Percentiles rank a stretch among this genome's conserved stretches.
phyloP scores from a whole-genome alignment of 345 rosid genomes.

The Rhizophora apiculata region DNA sequence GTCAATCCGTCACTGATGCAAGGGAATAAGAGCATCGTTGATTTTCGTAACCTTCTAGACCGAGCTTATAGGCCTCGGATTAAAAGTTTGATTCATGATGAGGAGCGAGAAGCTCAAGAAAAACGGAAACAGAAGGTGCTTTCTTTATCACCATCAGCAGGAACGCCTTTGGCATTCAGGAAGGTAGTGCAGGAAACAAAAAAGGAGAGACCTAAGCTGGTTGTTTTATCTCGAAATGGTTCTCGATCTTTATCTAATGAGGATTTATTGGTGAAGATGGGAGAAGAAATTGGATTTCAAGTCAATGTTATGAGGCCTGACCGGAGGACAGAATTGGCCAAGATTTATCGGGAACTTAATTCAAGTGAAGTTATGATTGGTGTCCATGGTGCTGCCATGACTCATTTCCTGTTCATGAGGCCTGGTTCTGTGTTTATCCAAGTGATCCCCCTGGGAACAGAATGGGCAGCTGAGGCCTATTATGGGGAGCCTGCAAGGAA shows the following conservation, averaged over 20 bases:
- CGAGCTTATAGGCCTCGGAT: conserved; percentile 55
- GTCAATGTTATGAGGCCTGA: conserved; percentile 59
- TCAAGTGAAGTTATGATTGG: conserved; percentile 78
- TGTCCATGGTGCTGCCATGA: conserved; percentile 94
- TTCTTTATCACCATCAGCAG: conserved; percentile 23
- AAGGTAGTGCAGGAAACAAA: conserved; percentile 9
- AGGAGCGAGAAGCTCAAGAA: conserved; percentile 37
- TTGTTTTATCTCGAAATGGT: conserved; percentile 58
- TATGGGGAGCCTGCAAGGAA: conserved; percentile 76
- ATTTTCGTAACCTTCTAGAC: conserved; percentile 59
- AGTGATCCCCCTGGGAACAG: conserved; percentile 75
- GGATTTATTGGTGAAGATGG: conserved; percentile 49
- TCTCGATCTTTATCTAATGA: conserved; percentile 68
- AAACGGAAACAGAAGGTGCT: conserved; percentile 25
- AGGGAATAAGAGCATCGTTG: conserved; percentile 44
- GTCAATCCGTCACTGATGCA: conserved; percentile 46
- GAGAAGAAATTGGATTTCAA: conserved; percentile 53
- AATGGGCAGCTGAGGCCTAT: conserved; percentile 85
- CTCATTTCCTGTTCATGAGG: conserved; percentile 73
- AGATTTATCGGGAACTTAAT: conserved; percentile 51
- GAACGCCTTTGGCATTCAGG: background rate
- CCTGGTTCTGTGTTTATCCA: conserved; percentile 73
- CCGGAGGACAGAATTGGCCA: conserved; percentile 59
- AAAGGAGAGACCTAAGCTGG: conserved; percentile 55
- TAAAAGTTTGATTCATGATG: conserved; percentile 42